Evolutionary conservation across 2,329 filamentous ascomycete genomes (phyloP), one percentile per base, ranked within the genome.

Genomic region (Cladosporium sp.): DNA sequence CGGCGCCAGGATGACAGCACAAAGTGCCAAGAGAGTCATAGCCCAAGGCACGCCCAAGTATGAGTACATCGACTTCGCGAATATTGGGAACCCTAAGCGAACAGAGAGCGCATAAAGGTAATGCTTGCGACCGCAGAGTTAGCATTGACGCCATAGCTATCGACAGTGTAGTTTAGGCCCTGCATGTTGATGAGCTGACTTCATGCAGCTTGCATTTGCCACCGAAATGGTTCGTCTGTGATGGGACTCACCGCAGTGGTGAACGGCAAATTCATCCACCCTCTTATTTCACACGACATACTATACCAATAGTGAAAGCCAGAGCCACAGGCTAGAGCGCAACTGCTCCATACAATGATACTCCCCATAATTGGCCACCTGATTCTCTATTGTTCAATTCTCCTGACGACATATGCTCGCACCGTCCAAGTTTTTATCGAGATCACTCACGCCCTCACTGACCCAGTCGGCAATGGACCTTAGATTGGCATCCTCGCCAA

Each of bases 11-110:
- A 74, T 79, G 5, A 84, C 46, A 0, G 80, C 78, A 58, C 86
- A 79, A 65, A 87, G 86, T 0, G 78, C 85, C 7, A 87, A 72
- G 62, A 87, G 63, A 12, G 79, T 82, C 67, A 86, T 87, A 0
- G 87, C 88, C 76, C 87, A 88, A 0, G 35, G 21, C 21, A 61
- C 28, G 37, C 58, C 58, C 11, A 61, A 37, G 40, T 26, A 33
- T 3, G n/a, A 31, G 55, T 58, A 58, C 55, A 58, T 40, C n/a
- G 31, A 58, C 55, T 58, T 70, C 14, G 69, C 73, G 50, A 76
- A 76, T 18, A 77, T 64, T 7, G 75, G 73, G 63, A 55, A 76
- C 72, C 67, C 69, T 3, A 70, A 16, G 67, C 71, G 46, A 72
- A 65, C 14, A 68, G 35, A 6, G 67, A 69, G 12, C 70, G 49